Conservation (phyloP, 2,329 filamentous ascomycete species). For the Bipolaris sorokiniana region DNA sequence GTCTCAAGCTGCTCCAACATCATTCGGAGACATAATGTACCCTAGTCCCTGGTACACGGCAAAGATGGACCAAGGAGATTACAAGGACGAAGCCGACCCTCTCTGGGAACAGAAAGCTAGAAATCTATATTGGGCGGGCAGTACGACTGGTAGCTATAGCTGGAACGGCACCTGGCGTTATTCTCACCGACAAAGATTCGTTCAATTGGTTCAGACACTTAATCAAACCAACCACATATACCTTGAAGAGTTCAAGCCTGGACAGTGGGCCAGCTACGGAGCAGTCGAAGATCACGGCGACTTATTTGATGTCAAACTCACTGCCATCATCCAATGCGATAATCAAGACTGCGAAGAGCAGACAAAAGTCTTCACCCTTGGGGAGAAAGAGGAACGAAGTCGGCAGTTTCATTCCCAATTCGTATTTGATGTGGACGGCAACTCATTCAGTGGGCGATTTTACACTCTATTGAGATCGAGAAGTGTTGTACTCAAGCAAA, state of each 20-base stretch:
- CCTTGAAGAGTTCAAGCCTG: neutral
- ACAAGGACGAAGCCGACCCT: slow-evolving; percentile 51
- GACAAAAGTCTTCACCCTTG: slow-evolving; percentile 21
- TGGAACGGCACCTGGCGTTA: slow-evolving; percentile 47
- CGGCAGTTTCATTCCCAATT: slow-evolving; percentile 14
- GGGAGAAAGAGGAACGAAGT: slow-evolving; percentile 1
- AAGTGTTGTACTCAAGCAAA: slow-evolving; percentile 38
- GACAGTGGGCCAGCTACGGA: slow-evolving; percentile 3
- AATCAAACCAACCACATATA: slow-evolving; percentile 16
- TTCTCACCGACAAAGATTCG: slow-evolving; percentile 57
- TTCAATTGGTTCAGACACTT: slow-evolving; percentile 45
- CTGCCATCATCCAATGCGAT: slow-evolving; percentile 55
- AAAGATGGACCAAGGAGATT: slow-evolving; percentile 49
- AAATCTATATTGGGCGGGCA: slow-evolving; percentile 64
- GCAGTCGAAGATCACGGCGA: slow-evolving; percentile 37
- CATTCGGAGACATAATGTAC: slow-evolving; percentile 57
- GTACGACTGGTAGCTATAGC: slow-evolving; percentile 58
- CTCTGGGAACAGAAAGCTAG: slow-evolving; percentile 59
- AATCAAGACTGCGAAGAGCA: slow-evolving; percentile 15
- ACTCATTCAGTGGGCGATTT: slow-evolving; percentile 28
- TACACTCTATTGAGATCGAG: slow-evolving; percentile 20
- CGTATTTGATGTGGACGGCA: slow-evolving; percentile 30
- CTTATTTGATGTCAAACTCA: slow-evolving; percentile 56
- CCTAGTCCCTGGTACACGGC: slow-evolving; percentile 59
- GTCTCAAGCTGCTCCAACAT: slow-evolving; percentile 54